Evolutionary conservation across 1,139 yeast species (phyloP).

Genomic region (Yamadazyma dendronema): DNA sequence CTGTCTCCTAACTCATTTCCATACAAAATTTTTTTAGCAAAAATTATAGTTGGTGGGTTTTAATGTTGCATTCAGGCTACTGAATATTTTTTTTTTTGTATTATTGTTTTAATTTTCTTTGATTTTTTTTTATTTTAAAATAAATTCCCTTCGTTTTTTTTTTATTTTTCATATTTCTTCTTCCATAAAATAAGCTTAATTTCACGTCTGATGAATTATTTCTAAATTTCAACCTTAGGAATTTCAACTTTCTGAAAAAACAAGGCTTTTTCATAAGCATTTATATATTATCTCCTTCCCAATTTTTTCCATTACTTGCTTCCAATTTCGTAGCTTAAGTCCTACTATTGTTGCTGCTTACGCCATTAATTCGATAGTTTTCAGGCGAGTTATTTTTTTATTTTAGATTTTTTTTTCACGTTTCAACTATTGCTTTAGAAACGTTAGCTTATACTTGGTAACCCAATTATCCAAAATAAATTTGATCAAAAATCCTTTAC

Average conservation of each 20-base stretch:
- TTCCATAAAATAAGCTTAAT: conserved; percentile 1
- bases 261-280: background rate
- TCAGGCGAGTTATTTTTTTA: too few species aligned
- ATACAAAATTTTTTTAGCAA: background rate
- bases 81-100: background rate
- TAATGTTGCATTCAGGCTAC: background rate
- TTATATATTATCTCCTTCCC: background rate
- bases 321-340: background rate
- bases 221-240: background rate
- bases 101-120: background rate
- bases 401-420: too few species aligned
- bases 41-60: background rate
- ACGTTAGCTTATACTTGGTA: too few species aligned
- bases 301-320: background rate
- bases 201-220: conserved; percentile 1
- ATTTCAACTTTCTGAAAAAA: background rate
- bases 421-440: too few species aligned
- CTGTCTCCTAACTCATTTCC: background rate
- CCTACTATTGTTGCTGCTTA: too few species aligned
- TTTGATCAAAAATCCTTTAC: too few species aligned
- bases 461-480: too few species aligned
- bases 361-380: too few species aligned
- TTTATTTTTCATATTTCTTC: conserved; percentile 1
- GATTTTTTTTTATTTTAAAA: conserved; percentile 1
- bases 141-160: background rate